Base-by-base conservation (phyloP, 192 early-diverging fungal species). In the Neocallimastix lanati region DNA sequence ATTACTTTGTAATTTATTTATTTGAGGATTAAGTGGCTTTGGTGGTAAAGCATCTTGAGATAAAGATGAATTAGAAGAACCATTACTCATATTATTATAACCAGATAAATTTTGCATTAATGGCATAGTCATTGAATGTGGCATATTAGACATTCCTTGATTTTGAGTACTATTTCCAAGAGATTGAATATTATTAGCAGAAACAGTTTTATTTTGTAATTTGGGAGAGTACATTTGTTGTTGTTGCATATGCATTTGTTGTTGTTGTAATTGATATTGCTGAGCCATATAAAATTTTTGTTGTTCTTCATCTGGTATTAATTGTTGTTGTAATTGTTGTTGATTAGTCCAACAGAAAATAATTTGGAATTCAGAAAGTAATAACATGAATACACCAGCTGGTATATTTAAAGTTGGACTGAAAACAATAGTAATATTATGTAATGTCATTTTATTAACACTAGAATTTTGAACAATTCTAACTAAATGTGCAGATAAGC, bases 351-450 rank as follows among this genome's bases (percentile, higher is more conserved):
- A 85, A 76, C 86, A 79, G 77, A 89, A 89, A 25, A 89, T 80
- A 15, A 80, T 80, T 27, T 79, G 78, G 80, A 85, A 99, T 80
- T 96, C 96, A 12, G 92, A 90, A 88, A 98, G 90, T 83, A 99
- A 88, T 80, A 99, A 82, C 77, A 91, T 94, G 79, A 98, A 97
- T n/a, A 99, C 91, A 12, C 94, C 91, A 21, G 93, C 95, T 1
- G 96, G 96, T 79, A 99, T 94, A 28, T 94, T 93, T 3, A 99
- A 86, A 11, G 96, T 97, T 27, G 96, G 96, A 33, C 94, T 92
- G 81, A 98, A 98, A 11, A 99, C 96, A 79, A 98, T 99, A 77
- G 95, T 93, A 40, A 99, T 90, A 87, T 98, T 98, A 28, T 93
- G 91, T 78, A 96, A 88, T 12, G 93, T 97, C 97, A 99, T 99